Evolutionary conservation across 208 protist species (phyloP).

Genomic region (Porcisia deanei): DNA sequence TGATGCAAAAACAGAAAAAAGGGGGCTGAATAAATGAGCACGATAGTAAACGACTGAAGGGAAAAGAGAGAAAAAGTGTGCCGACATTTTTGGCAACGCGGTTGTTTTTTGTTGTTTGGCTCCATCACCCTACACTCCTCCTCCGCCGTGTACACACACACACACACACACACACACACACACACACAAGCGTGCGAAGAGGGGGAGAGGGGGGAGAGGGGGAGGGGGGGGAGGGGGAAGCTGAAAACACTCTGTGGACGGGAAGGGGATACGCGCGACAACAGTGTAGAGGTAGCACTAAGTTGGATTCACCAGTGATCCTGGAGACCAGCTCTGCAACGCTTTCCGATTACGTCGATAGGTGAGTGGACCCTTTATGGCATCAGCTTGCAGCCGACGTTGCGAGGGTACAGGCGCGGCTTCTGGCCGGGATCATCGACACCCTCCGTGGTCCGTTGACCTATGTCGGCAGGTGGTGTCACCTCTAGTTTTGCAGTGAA

Average conservation of each 20-base stretch:
- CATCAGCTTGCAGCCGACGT: slow-evolving; percentile 89
- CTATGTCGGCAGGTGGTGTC: slow-evolving; percentile 77
- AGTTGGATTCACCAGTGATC: not conserved
- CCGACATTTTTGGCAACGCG: too few relatives aligned
- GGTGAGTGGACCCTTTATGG: slow-evolving; percentile 34
- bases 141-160: not conserved
- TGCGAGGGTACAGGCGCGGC: slow-evolving; percentile 81
- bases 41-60: too few relatives aligned
- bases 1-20: too few relatives aligned
- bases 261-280: not conserved
- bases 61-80: too few relatives aligned
- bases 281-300: not conserved
- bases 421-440: slow-evolving; percentile 91
- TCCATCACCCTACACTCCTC: not conserved
- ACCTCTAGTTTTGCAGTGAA: slow-evolving; percentile 90
- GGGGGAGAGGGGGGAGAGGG: not conserved
- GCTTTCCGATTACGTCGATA: not conserved
- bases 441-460: slow-evolving; percentile 79
- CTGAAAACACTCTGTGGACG: not conserved
- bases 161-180: not conserved
- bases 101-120: too few relatives aligned
- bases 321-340: not conserved
- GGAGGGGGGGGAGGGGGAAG: not conserved
- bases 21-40: too few relatives aligned
- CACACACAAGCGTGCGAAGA: not conserved